Percentiles rank a stretch among this genome's conserved stretches.
These are phyloP conservation scores for Moniliella sp. DNA, from an alignment of 1,284 basidiomycete species.

Conservation along the genomic window DNA sequence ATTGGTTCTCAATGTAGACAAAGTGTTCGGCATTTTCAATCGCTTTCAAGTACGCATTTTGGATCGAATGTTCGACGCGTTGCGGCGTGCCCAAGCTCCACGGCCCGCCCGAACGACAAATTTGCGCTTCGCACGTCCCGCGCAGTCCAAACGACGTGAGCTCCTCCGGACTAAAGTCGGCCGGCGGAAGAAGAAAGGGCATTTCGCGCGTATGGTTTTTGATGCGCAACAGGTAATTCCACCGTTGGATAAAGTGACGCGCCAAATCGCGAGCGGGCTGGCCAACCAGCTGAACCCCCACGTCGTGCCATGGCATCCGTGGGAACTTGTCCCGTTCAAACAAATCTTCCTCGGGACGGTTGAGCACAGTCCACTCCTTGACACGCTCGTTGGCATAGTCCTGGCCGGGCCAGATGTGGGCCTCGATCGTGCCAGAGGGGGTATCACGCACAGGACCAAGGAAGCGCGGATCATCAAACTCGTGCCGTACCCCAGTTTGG, in stretches of 20 bases:
- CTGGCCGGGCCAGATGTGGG: slow-evolving; percentile 67
- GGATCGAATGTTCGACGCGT: slow-evolving; percentile 72
- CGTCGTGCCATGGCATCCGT: slow-evolving; percentile 97
- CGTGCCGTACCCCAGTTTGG: no score
- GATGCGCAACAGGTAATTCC: slow-evolving; percentile 30
- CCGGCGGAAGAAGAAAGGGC: slow-evolving; percentile 86
- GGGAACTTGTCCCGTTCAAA: slow-evolving; percentile 71
- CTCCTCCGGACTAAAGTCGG: slow-evolving; percentile 70
- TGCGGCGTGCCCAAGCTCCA: slow-evolving; percentile 84
- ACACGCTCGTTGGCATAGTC: slow-evolving; percentile 81
- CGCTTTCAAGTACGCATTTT: slow-evolving; percentile 72
- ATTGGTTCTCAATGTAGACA: slow-evolving; percentile 64
- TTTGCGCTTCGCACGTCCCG: slow-evolving; percentile 89
- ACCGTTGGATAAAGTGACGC: slow-evolving; percentile 83
- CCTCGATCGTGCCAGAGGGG: no score
- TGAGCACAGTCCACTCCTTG: slow-evolving; percentile 63
- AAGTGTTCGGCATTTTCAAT: slow-evolving; percentile 73
- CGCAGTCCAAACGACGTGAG: slow-evolving; percentile 60
- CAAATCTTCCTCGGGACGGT: slow-evolving; percentile 81
- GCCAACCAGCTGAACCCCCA: slow-evolving; percentile 79
- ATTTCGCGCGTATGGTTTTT: slow-evolving; percentile 64
- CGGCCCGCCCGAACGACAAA: slow-evolving; percentile 77
- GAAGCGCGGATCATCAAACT: no score
- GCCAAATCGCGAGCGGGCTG: slow-evolving; percentile 85
- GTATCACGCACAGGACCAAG: slow-evolving; percentile 37